Base-by-base conservation (phyloP, 2,329 filamentous ascomycete species). In the Tetracladium maxilliforme region DNA sequence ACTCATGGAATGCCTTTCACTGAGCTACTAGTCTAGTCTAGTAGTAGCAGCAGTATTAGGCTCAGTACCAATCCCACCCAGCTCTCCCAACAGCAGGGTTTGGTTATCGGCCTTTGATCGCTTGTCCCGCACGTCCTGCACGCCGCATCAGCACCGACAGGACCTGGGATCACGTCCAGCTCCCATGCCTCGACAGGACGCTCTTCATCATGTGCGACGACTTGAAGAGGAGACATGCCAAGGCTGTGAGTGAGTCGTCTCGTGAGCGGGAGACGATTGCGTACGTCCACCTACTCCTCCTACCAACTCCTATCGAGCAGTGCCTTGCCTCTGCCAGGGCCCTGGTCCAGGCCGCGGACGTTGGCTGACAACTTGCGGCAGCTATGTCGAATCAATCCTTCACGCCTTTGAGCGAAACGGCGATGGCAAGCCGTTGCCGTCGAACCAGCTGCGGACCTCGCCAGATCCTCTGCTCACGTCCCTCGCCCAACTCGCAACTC, bases 381-480 rank as follows among this genome's bases (percentile, higher is more conserved):
- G 10, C 14, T 16, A 24, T 17, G 10, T 15, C 14, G 22, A 24
- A 24, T 17, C 10, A 24, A n/a, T n/a, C n/a, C n/a, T n/a, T n/a
- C n/a, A n/a, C n/a, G n/a, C n/a, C n/a, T n/a, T n/a, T n/a, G n/a
- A n/a, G n/a, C n/a, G n/a, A n/a, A n/a, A n/a, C n/a, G n/a, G n/a
- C 14, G 19, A 17, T 12, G 14, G 22, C 19, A n/a, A 24, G 19
- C 22, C 22, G 14, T 4, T 12, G 16, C 19, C 22, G 14, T 16
- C 15, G 16, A 16, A 11, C 14, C 15, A 24, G 22, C 22, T 24
- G 13, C 13, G 15, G 22, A 24, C 15, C 14, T 16, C 15, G 15
- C 15, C 16, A 11, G 22, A 24, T 17, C 12, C 22, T 16, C 15
- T 24, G n/a, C 22, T 24, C 19, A 17, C 22, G 14, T 15, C 22